These are phyloP conservation scores for Colletotrichum melonis DNA, from an alignment of 2,329 filamentous ascomycete genomes.

Conservation along the genomic window DNA sequence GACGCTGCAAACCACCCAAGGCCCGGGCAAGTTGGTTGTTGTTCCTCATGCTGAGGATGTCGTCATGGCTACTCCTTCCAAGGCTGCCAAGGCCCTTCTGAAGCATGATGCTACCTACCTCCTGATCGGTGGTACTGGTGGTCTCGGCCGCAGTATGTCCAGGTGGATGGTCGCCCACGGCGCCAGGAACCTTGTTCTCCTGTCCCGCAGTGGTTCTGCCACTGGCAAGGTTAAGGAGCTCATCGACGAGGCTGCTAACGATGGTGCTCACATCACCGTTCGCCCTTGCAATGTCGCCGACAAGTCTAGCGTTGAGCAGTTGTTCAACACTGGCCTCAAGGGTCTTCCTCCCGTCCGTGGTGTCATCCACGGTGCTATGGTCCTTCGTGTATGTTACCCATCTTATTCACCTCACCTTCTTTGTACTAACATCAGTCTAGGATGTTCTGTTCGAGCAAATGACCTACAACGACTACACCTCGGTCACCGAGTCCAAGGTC, in stretches of 20 bases:
- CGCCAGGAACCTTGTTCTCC: conserved; percentile 58
- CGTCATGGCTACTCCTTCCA: conserved; percentile 53
- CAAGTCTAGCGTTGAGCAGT: conserved; percentile 35
- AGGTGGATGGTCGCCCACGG: conserved; percentile 61
- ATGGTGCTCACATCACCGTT: conserved; percentile 57
- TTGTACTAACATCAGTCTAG: conserved; percentile 33
- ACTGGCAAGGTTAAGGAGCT: conserved; percentile 49
- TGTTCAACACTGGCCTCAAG: conserved; percentile 37
- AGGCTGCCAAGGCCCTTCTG: conserved; percentile 48
- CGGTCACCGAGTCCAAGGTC: conserved; percentile 63
- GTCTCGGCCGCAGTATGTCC: conserved; percentile 61
- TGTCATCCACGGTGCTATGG: conserved; percentile 59
- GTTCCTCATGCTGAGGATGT: conserved; percentile 53
- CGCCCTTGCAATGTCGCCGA: conserved; percentile 62
- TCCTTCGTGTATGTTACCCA: conserved; percentile 42
- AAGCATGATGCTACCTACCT: conserved; percentile 59
- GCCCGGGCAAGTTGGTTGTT: conserved; percentile 57
- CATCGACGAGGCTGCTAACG: conserved; percentile 49
- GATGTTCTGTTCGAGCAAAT: conserved; percentile 66
- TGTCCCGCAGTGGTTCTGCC: conserved; percentile 58
- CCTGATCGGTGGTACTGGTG: conserved; percentile 64
- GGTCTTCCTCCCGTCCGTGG: conserved; percentile 53
- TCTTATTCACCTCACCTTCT: neutral
- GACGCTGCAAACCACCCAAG: conserved; percentile 47
- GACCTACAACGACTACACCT: conserved; percentile 58